These are phyloP conservation scores for Phytophthora brassicae DNA, from an alignment of 352 stramenopile species.

Conservation along the genomic window DNA sequence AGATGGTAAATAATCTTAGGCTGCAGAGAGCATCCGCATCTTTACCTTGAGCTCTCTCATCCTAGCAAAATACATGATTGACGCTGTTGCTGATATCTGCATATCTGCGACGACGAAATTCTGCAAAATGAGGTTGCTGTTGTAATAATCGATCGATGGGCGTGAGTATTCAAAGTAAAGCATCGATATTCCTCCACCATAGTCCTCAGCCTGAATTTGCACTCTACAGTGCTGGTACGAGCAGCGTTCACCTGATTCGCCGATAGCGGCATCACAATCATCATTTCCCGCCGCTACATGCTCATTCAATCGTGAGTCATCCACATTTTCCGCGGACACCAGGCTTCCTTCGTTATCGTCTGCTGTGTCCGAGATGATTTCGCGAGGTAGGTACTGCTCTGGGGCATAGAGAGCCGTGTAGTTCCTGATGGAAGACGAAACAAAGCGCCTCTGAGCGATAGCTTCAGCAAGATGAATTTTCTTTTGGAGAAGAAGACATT, in stretches of 20 bases:
- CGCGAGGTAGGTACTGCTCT: neutral
- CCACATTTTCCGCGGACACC: neutral
- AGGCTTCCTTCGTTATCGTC: neutral
- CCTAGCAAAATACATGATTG: constrained; percentile 6
- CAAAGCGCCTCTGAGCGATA: constrained; percentile 2
- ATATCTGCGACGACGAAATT: constrained; percentile 16
- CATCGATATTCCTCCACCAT: constrained; percentile 11
- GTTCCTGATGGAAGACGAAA: constrained; percentile 4
- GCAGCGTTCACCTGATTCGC: neutral
- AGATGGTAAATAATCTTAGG: constrained; percentile 4
- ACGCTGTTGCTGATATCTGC: constrained; percentile 3
- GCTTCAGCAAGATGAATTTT: constrained; percentile 5
- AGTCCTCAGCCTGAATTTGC: neutral
- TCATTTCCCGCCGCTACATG: too few species aligned
- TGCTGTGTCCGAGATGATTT: constrained; percentile 11
- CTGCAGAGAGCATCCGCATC: constrained; percentile 2
- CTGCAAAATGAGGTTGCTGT: constrained; percentile 15
- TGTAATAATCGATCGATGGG: constrained; percentile 11
- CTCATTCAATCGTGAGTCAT: neutral
- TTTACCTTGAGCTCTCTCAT: constrained; percentile 8
- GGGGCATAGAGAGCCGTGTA: constrained; percentile 11
- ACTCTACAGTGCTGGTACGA: neutral
- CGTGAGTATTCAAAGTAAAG: constrained; percentile 4
- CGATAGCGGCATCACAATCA: too few species aligned
- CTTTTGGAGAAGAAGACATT: constrained; percentile 7